Base-by-base conservation (phyloP, 805 yeast genomes). In the Lachancea fermentati region DNA sequence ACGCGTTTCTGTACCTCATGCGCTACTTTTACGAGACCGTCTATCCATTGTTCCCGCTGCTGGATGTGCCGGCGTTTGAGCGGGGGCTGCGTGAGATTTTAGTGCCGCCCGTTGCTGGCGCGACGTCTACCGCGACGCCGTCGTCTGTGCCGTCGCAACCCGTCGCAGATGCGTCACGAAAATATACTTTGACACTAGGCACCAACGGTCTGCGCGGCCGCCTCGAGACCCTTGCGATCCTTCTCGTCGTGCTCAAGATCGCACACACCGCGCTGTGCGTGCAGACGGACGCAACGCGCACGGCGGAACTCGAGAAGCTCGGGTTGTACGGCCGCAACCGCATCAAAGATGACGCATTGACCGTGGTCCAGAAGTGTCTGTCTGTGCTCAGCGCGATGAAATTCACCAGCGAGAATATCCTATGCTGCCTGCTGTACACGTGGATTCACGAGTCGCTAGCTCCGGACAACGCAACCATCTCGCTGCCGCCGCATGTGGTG, bases 361-460 rank as follows among this genome's bases (percentile, higher is more conserved):
- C 50, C 15, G 36, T 57, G 31, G 56, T 51, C 2, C 57, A 58
- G 32, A 47, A 51, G 19, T 45, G 55, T 19, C 39, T 61, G 32
- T 49, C 54, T 2, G 47, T 55, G 2, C 57, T 58, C 35, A 58
- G 58, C 43, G 44, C 52, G 32, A 51, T 50, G 35, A 52, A 54
- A 7, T 53, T 58, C 26, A 53, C 63, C 0, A 61, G 58, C 25
- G 66, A 60, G 50, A 59, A 54, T 31, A 55, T 47, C 19, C 43
- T 55, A 16, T 52, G 56, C 8, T 61, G 59, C 37, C 43, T 56
- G 31, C 47, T 57, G 19, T 61, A 55, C 36, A 18, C 16, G 16
- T 25, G 37, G 35, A 17, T 29, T 3, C 13, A n/a, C 30, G 33
- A 34, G 15, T 15, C 32, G 18, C 19, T 34, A n/a, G 13, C 14